Evolutionary conservation across 225 moss, liverwort and hornwort species (phyloP), one percentile per base, ranked within the genome.

Genomic region (Pseudisothecium myosuroides): DNA sequence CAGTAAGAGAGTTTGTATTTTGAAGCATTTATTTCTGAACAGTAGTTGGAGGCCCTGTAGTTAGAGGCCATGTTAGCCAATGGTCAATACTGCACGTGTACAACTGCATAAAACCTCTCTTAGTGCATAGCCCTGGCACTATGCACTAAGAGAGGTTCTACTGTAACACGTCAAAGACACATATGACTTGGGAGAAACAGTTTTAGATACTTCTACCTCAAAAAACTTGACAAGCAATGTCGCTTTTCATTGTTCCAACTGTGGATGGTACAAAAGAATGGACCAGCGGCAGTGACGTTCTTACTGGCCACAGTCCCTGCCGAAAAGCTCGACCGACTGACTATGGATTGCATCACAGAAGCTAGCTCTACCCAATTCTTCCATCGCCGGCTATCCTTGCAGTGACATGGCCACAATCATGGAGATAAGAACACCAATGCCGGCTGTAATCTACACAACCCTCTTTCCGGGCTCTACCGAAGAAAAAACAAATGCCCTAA

Each of bases 221-320:
- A 52, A 29, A 45, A 62, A 66, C 36, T 50, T 58, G 88, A 86
- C 67, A 87, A 87, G 76, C 87, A 76, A 84, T 87, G 50, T 76
- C 87, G 71, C 87, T 87, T 86, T 72, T 71, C 27, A 90, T 81
- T 89, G n/a, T 82, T 88, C 88, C 91, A 84, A 81, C 59, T 90
- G 90, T 87, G 87, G 82, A 93, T 93, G 66, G 58, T 93, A 93
- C 93, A 90, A 88, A 90, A 85, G 76, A 89, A 92, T 91, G 90
- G 83, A 49, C 93, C 92, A 86, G 84, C 61, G 59, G 93, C 91
- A 88, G 77, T 86, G 86, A 62, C 41, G 81, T 88, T 91, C 92
- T 88, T 88, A 88, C 88, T 85, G 91, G 88, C 91, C 91, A 61
- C 75, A 82, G 67, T 34, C 83, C 28, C 83, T 71, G 76, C 80